Evolutionary conservation across 208 protist species (phyloP).

Genomic region (Trypanosoma conorhini): DNA sequence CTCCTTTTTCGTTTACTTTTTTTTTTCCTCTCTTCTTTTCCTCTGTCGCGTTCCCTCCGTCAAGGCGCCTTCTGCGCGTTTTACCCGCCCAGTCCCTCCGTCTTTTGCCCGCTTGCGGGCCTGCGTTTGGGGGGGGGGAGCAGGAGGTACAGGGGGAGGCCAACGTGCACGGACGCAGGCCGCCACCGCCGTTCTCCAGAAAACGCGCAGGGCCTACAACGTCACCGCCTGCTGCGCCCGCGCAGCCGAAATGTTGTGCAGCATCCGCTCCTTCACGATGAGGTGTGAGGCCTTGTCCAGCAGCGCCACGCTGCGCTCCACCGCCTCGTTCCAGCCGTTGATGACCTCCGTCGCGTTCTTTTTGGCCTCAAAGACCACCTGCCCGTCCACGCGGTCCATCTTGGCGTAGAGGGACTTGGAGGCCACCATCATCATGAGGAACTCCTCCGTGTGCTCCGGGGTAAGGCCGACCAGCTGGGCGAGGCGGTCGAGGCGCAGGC

Average conservation of each 20-base stretch:
- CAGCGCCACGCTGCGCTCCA: conserved; percentile 86
- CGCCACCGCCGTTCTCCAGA: neutral
- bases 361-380: conserved; percentile 89
- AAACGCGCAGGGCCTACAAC: neutral
- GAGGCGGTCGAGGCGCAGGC: conserved; percentile 90
- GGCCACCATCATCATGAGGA: conserved; percentile 92
- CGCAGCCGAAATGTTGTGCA: conserved; percentile 57
- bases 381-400: conserved; percentile 93
- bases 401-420: conserved; percentile 92
- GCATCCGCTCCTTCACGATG: conserved; percentile 94
- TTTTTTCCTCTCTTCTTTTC: conserved; percentile 4
- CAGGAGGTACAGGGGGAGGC: neutral
- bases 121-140: too few relatives aligned
- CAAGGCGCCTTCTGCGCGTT: neutral
- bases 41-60: neutral
- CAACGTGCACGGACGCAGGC: neutral
- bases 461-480: conserved; percentile 90
- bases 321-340: conserved; percentile 82
- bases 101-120: neutral
- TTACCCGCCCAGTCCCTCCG: conserved; percentile 23
- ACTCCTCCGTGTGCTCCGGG: conserved; percentile 87
- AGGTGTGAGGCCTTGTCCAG: conserved; percentile 94
- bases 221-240: conserved; percentile 4
- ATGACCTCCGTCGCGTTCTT: conserved; percentile 92
- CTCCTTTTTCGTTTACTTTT: conserved; percentile 17